Evolutionary conservation across 306 rosid genomes (phyloP).

Genomic region (Pterocarpus santalinus): DNA sequence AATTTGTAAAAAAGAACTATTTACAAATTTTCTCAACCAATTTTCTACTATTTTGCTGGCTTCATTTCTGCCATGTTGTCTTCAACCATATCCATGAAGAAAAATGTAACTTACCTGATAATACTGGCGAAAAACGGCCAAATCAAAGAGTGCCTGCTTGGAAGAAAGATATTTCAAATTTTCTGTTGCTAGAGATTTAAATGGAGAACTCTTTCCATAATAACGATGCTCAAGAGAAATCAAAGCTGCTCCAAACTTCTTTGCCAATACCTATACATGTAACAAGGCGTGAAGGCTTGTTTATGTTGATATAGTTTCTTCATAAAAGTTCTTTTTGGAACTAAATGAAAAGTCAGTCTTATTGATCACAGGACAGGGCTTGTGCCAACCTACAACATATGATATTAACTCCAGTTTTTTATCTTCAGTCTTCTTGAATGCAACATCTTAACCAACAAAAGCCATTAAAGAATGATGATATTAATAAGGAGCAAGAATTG

Average conservation of each 20-base stretch:
- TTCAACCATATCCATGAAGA: not conserved
- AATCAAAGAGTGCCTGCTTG: constrained; percentile 94
- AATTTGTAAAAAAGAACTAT: not conserved
- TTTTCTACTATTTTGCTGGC: constrained; percentile 10
- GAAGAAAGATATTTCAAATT: constrained; percentile 91
- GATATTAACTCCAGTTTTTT: constrained; percentile 2
- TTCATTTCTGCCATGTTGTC: constrained; percentile 10
- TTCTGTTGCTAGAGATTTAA: constrained; percentile 68
- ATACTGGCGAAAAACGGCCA: constrained; percentile 85
- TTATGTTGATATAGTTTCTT: constrained; percentile 21
- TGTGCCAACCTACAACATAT: not conserved
- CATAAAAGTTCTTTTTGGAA: not conserved
- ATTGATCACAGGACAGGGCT: constrained; percentile 10
- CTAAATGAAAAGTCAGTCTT: constrained; percentile 2
- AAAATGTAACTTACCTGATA: constrained; percentile 70
- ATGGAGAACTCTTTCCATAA: constrained; percentile 87
- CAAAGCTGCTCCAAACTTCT: constrained; percentile 94
- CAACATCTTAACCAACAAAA: constrained; percentile 26
- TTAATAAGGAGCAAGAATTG: constrained; percentile 30
- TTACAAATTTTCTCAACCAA: constrained; percentile 1
- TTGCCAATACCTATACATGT: constrained; percentile 76
- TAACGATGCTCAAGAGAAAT: constrained; percentile 96
- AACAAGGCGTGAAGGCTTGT: constrained; percentile 31
- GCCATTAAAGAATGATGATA: not conserved
- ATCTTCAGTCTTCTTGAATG: constrained; percentile 1